A percentile compares a stretch with the other conserved stretches of the same genome.
These are phyloP conservation scores for Agastache rugosa DNA, from an alignment of 257 asterid genomes.

Conservation along the genomic window DNA sequence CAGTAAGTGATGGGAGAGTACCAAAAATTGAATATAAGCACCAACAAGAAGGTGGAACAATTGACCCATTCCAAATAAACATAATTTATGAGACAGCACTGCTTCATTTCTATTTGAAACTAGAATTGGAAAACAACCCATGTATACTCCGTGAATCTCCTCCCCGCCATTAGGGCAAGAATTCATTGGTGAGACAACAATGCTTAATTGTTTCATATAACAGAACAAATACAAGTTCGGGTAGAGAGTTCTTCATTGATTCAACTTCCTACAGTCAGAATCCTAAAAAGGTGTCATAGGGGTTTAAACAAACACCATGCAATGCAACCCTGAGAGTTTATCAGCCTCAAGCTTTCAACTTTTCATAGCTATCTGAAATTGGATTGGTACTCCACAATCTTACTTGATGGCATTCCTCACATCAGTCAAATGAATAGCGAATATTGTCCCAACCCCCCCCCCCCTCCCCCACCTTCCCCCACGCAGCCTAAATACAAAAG, in stretches of 20 bases:
- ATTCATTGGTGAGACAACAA: background rate
- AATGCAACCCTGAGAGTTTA: constrained; percentile 1
- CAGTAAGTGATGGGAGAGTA: constrained; percentile 27
- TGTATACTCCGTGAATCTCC: background rate
- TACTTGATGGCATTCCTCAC: background rate
- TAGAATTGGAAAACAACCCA: background rate
- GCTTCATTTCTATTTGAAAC: background rate
- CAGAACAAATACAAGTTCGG: background rate
- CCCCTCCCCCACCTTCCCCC: too few relatives aligned
- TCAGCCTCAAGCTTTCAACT: constrained; percentile 4
- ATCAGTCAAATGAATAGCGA: constrained; percentile 5
- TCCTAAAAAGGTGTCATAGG: background rate
- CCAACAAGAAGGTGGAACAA: constrained; percentile 10
- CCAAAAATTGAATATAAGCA: constrained; percentile 1
- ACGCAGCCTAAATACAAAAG: background rate
- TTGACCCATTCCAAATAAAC: background rate
- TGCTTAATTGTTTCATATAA: background rate
- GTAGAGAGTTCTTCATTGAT: background rate
- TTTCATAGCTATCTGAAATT: constrained; percentile 7
- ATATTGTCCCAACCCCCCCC: background rate
- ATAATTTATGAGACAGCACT: constrained; percentile 1
- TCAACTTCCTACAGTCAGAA: background rate
- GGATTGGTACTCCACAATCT: constrained; percentile 10
- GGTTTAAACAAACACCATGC: constrained; percentile 20
- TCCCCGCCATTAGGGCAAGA: background rate